Evolutionary conservation across 768 basidiomycete genomes (phyloP), one percentile per base, ranked within the genome.

Genomic region (Collybia mongolica): DNA sequence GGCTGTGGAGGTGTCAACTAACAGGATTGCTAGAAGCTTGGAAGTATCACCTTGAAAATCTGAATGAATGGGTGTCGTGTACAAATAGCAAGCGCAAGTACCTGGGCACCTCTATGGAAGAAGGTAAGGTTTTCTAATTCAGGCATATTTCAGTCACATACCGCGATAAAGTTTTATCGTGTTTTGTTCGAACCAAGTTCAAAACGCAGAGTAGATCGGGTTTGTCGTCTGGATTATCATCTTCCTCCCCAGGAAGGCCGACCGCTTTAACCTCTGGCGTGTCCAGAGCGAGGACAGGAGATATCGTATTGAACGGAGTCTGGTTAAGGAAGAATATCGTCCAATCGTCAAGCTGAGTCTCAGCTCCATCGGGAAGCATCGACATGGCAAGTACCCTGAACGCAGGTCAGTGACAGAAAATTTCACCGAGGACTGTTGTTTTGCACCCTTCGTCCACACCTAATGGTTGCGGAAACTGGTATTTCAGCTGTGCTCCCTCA

Each of bases 271-370:
- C 60, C 58, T 76, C 75, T 9, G 74, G 75, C 6, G 79, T 82
- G 58, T 88, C 88, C 55, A 88, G 71, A 1, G 89, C 83, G 37
- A 95, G 76, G 14, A 93, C 81, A 5, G 93, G 89, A 1, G 86
- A 81, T 55, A 96, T 91, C 15, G 85, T 86, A 62, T 94, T 93
- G 71, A 87, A 90, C 0, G 86, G 77, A 0, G 90, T 93, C 69
- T 98, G 97, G 64, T 98, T 98, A 50, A 99, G 81, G 68, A 96
- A 97, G 78, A 99, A 99, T 39, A 98, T 85, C 5, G 97, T 98
- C 95, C 95, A 98, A 69, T 98, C 97, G 65, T 96, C 93, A 19
- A 88, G 72, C 54, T 96, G 90, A 44, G 88, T 84, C 71, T 99
- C 96, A 24, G 94, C 97, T 5, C 97, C 97, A 67, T 99, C 97